phyloP scores from a whole-genome alignment of 805 yeast species.

The Pichia insulana region DNA sequence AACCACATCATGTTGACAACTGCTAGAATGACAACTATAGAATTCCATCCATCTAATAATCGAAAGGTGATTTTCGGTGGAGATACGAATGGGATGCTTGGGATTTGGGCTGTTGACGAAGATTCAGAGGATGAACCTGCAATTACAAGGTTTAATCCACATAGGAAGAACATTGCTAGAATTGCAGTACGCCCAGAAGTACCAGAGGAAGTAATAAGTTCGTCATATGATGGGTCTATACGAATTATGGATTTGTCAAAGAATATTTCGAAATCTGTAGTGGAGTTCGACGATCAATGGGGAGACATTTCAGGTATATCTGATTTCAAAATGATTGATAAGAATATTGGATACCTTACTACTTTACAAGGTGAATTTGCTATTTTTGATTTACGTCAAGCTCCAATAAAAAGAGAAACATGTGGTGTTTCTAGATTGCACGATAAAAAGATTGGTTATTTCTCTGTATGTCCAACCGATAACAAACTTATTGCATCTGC shows the following conservation, averaged over 20 bases:
- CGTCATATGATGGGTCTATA: conserved; percentile 85
- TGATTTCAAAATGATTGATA: conserved; percentile 55
- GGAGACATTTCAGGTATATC: conserved; percentile 60
- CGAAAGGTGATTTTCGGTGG: conserved; percentile 72
- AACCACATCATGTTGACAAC: conserved; percentile 61
- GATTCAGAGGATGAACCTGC: conserved; percentile 36
- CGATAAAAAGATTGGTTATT: conserved; percentile 89
- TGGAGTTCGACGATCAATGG: conserved; percentile 47
- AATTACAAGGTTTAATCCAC: conserved; percentile 60
- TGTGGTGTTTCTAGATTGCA: conserved; percentile 50
- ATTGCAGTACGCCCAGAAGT: conserved; percentile 41
- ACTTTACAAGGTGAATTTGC: conserved; percentile 78
- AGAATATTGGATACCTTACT: conserved; percentile 57
- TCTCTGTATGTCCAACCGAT: conserved; percentile 64
- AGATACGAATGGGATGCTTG: conserved; percentile 79
- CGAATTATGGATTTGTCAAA: conserved; percentile 60
- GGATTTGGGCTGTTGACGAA: conserved; percentile 73
- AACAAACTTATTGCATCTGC: conserved; percentile 72
- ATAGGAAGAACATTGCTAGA: conserved; percentile 64
- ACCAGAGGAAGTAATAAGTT: conserved; percentile 47
- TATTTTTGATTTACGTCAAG: conserved; percentile 55
- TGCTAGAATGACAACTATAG: conserved; percentile 64
- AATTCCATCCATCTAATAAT: conserved; percentile 64
- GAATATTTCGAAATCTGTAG: conserved; percentile 50
- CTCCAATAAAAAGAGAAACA: conserved; percentile 11